Evolutionary conservation across 352 stramenopile genomes (phyloP), one percentile per base, ranked within the genome.

Genomic region (Stephanocyclus meneghinianus): DNA sequence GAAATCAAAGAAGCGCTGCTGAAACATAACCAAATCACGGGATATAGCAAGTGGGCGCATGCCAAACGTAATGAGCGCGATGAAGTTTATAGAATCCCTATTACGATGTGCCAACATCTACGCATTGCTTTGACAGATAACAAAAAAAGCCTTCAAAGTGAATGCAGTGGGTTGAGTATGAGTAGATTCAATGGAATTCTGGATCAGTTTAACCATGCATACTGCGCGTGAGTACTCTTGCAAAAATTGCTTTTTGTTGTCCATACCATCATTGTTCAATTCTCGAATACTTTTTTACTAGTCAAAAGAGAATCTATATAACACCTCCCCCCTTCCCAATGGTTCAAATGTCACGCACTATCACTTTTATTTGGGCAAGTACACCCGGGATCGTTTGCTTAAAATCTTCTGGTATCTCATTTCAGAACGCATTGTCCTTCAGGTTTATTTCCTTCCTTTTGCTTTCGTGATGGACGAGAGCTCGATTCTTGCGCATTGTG

Each of bases 291-390:
- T 26, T 60, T 35, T 29, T 16, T 32, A 32, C 21, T 10, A 71
- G 29, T 66, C 79, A 53, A 74, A 73, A 30, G 78, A 76, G 10
- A 85, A 56, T 68, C 8, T 68, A 42, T 29, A 56, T 29, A 26
- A 48, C 77, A 50, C 83, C 82, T 7, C 45, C 85, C 37, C 85
- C 85, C 2, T 87, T 89, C 66, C 74, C 85, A n/a, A 62, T 91
- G 6, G 65, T 89, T 26, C 85, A 91, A 80, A 89, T 91, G 79
- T 64, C 61, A 32, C 69, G 82, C 29, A 87, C 82, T 16, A 76
- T 91, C 55, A 63, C 85, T 37, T 85, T 91, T 32, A 44, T 89
- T 1, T 91, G 77, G 70, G 74, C 78, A 2, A 1, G 57, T 66
- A 13, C 37, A 26, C 7, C 7, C 2, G 29, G 5, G n/a, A n/a